Evolutionary conservation across 441 rosid species (phyloP), one percentile per base, ranked within the genome.

Genomic region (Erodium chrysanthum): DNA sequence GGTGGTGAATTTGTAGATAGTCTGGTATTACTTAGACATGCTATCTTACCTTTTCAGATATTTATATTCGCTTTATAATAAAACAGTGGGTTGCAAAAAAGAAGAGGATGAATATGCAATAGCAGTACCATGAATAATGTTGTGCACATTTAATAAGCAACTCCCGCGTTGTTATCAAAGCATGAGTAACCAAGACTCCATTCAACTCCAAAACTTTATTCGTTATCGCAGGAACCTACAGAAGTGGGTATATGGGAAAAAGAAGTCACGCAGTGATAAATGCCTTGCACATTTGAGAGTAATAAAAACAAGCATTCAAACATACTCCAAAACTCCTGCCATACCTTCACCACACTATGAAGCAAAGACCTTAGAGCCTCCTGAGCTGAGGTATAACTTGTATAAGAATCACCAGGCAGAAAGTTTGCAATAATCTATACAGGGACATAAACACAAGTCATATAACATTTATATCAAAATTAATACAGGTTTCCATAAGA

Each of bases 281-380:
- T 12, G 67, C 33, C 54, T 59, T 69, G 7, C 33, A 35, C 40
- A 35, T 35, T 35, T 35, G 40, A 35, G 40, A 35, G 40, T 35
- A 35, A 35, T 35, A 35, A 35, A 35, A 35, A 5, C 40, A 35
- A 35, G 40, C 40, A 35, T 35, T 35, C 10, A 35, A 5, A 7
- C 3, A 56, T 25, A 61, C 59, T 68, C 29, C 42, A 27, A 27
- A 31, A 29, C 20, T 29, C 42, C 8, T 14, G 44, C 59, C 81
- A 31, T 75, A 94, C 97, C 98, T 91, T 94, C 66, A 94, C 86
- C 64, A 94, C 91, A 80, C 96, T 89, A 76, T 94, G 98, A 76
- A 94, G 84, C 71, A 94, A 79, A 15, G 98, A 81, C 83, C 96
- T 85, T 70, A 94, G 75, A 63, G 96, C 83, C 78, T 94, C 98